phyloP scores from a whole-genome alignment of 345 rosid genomes.

The Camelina sativa region DNA sequence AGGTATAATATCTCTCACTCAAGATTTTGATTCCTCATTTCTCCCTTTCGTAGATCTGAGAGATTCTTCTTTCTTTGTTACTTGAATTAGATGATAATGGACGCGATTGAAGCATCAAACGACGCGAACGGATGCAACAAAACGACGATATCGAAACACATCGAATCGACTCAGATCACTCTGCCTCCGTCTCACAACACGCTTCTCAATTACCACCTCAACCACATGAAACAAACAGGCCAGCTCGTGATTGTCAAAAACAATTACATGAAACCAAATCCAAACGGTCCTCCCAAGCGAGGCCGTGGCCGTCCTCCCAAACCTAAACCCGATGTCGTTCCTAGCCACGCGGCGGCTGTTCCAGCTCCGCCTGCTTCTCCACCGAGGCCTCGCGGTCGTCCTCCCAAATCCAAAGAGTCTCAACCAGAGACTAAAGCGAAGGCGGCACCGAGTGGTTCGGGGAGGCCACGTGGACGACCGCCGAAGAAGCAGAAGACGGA shows the following conservation, averaged over 20 bases:
- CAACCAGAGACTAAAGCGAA: slow-evolving; percentile 39
- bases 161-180: slow-evolving; percentile 58
- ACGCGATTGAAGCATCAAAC: slow-evolving; percentile 65
- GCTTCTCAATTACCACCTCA: slow-evolving; percentile 65
- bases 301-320: slow-evolving; percentile 96
- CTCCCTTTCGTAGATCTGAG: slow-evolving; percentile 2
- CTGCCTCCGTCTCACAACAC: slow-evolving; percentile 67
- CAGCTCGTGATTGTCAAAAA: slow-evolving; percentile 66
- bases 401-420: slow-evolving; percentile 60
- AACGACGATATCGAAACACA: slow-evolving; percentile 61
- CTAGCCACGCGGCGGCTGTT: slow-evolving; percentile 22
- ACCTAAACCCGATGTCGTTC: slow-evolving; percentile 41
- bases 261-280: slow-evolving; percentile 80
- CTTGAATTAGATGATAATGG: slow-evolving; percentile 64
- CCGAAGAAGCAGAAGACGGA: slow-evolving; percentile 61
- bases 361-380: slow-evolving; percentile 44
- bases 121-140: slow-evolving; percentile 63
- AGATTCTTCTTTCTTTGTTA: background rate
- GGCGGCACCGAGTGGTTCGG: slow-evolving; percentile 31
- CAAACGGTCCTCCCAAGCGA: slow-evolving; percentile 76
- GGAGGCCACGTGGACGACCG: slow-evolving; percentile 74
- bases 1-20: slow-evolving; percentile 26
- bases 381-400: slow-evolving; percentile 78
- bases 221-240: slow-evolving; percentile 67
- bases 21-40: background rate